Evolutionary conservation across 768 basidiomycete genomes (phyloP).

Genomic region (Phanerochaete sordida): DNA sequence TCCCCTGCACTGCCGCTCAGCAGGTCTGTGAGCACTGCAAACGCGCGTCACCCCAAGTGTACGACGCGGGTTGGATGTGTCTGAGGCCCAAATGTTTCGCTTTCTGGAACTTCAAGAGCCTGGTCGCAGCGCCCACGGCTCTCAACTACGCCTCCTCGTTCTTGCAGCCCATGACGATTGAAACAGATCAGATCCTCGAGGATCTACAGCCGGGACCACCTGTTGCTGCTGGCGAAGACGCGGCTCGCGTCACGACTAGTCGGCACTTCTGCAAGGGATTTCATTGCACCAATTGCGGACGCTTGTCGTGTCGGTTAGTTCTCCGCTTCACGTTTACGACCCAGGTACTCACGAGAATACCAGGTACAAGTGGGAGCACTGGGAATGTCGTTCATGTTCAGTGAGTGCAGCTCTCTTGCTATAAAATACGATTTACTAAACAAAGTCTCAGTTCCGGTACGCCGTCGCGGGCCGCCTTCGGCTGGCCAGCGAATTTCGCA

Average conservation of each 20-base stretch:
- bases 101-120: constrained; percentile 46
- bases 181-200: constrained; percentile 29
- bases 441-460: constrained; percentile 9
- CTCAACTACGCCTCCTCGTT: constrained; percentile 50
- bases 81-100: constrained; percentile 50
- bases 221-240: constrained; percentile 23
- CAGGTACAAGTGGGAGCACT: constrained; percentile 72
- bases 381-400: constrained; percentile 63
- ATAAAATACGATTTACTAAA: neutral
- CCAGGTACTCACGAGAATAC: neutral
- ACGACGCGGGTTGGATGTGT: constrained; percentile 57
- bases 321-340: neutral
- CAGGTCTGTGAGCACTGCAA: constrained; percentile 31
- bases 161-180: constrained; percentile 30
- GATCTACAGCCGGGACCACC: constrained; percentile 38
- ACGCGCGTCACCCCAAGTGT: constrained; percentile 48
- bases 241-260: constrained; percentile 47
- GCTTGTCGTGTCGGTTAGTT: constrained; percentile 67
- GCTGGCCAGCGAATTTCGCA: constrained; percentile 5
- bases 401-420: constrained; percentile 31
- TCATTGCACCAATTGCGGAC: constrained; percentile 67
- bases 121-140: constrained; percentile 25
- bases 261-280: constrained; percentile 61
- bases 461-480: constrained; percentile 7
- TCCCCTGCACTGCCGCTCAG: neutral